Base-by-base conservation (phyloP, 2,329 filamentous ascomycete genomes). In the Emericellopsis atlantica region DNA sequence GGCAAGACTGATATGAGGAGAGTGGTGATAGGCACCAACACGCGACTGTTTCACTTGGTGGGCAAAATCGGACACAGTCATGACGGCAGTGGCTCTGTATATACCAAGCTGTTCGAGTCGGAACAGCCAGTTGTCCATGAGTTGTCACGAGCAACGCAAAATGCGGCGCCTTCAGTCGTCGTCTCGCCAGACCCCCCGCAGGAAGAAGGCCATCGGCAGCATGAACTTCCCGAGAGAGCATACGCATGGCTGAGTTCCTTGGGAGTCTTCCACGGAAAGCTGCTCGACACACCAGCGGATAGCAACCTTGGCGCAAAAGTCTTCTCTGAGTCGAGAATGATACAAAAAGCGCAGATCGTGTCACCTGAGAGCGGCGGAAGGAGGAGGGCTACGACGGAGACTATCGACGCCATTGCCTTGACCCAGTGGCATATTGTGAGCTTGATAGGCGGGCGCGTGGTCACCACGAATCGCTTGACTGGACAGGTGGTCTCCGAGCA, bases 391-490 rank as follows among this genome's bases (percentile, higher is more conserved):
- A 70, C 77, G 0, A 73, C 83, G 40, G 86, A 93, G 44, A 71
- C 76, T 1, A 80, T 95, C 32, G 78, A 81, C 33, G 85, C 85
- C 1, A 81, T 95, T 57, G 79, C 84, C 0, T 66, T 98, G 47
- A 94, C 89, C 6, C 88, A 95, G 54, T 98, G 92, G 83, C 92
- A 98, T 57, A 79, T 95, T 39, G 61, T 98, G 18, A 78, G 81
- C 47, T 69, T 98, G 0, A 76, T 94, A 2, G 89, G 92, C 44
- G 83, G 81, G 3, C 76, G 87, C 23, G 71, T 98, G 3, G 77
- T 95, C 18, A 88, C 84, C 3, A 77, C 86, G 45, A 96, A 96
- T 55, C 76, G 88, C 26, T 72, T 98, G 37, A 92, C 89, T 33
- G 87, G 90, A 23, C 77, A 81, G 40, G 70, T 90, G 37, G 83